Evolutionary conservation across 345 rosid genomes (phyloP), one percentile per base, ranked within the genome.

Genomic region (Microthlaspi erraticum): DNA sequence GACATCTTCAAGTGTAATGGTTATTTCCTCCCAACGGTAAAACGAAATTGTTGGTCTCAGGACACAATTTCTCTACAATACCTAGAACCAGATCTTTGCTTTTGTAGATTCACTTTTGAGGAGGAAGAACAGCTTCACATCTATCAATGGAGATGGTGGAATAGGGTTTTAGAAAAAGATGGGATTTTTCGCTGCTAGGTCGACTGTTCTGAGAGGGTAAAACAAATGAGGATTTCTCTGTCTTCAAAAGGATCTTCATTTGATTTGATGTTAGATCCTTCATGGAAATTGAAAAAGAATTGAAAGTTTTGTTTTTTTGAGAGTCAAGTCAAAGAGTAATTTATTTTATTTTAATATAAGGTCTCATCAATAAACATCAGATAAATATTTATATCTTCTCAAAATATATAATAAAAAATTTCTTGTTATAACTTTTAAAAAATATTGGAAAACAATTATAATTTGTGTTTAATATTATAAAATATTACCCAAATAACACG

Each of bases 1-100:
- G 62, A 82, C 65, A 23, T 85, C 85, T 53, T 88, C 87, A 4
- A 85, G 71, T 1, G 90, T 81, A 6, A 85, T 7, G 1, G 82
- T 81, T 4, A 85, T 74, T 73, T 82, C 90, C 19, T 86, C 90
- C 86, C 85, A 88, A 1, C n/a, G 83, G 74, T 10, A 85, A 85
- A 7, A 83, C 44, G 34, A 85, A 83, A 0, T 82, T 54, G 13
- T 78, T 82, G 5, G 87, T 80, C 0, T 67, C 36, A 33, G 36
- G 9, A 33, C 36, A 33, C 36, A 8, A 33, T 33, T 33, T 33
- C 36, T 33, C 46, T 3, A 80, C 86, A 17, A 83, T 7, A 38
- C 44, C 77, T 20, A 81, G 9, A 39, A 86, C 14, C 23, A 82
- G 54, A 10, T 71, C 52, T 38, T 3, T 0, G 16, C 79, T 23